Evolutionary conservation across 768 basidiomycete genomes (phyloP), one percentile per base, ranked within the genome.

Genomic region (Tylopilus sp.): DNA sequence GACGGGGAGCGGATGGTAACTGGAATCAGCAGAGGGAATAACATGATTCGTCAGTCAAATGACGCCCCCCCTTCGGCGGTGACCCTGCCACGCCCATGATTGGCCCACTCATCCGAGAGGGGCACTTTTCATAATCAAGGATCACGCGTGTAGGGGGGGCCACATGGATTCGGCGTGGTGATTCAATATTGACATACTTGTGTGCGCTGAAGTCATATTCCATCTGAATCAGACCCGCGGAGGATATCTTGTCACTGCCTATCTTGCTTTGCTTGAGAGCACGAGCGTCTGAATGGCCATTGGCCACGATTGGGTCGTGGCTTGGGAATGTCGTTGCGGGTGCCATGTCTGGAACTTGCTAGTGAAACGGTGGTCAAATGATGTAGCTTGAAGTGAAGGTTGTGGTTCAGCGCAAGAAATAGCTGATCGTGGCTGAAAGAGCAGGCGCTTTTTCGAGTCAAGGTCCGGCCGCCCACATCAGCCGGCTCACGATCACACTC

Each of bases 1-100:
- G 55, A 97, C 82, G 9, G 95, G 95, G 9, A 98, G 74, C 0
- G 97, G 95, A 66, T 97, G 93, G 68, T 98, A 98, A 73, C 95
- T 98, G 73, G 66, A 75, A 7, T 66, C 72, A 2, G 73, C 72
- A 73, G 75, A 59, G 59, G 67, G 74, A 71, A 75, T 44, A 66
- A 63, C 47, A 53, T 60, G 65, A 73, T 59, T 61, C 66, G 73
- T 69, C 47, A 62, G 57, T 45, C 18, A 58, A 48, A 65, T 61
- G 54, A 35, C 56, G 51, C n/a, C n/a, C 6, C 13, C 20, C 13
- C 28, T 36, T 12, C n/a, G 41, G 55, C 48, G 41, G 55, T 49
- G 57, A 55, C 44, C n/a, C 44, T 41, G 40, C 28, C 35, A 45
- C 26, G 17, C 21, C 47, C 47, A 30, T 60, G 52, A 60, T 62